Evolutionary conservation across 2,329 filamentous ascomycete genomes (phyloP).

Genomic region (Aspergillus fumigatiaffinis): DNA sequence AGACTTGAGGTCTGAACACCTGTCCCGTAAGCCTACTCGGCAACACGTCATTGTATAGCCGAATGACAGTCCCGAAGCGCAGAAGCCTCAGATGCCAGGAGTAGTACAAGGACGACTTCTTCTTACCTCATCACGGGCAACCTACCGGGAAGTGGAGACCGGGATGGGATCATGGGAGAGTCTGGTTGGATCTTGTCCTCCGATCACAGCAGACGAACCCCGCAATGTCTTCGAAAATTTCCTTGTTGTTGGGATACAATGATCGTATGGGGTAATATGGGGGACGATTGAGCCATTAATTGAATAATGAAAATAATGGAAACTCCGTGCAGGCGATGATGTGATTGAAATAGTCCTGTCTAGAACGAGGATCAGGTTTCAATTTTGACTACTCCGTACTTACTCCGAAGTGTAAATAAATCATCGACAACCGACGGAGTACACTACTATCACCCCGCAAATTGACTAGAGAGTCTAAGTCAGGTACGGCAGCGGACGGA

Average conservation of each 20-base stretch:
- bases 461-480: conserved; percentile 13
- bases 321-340: conserved; percentile 25
- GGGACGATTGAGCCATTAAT: background rate
- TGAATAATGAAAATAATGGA: conserved; percentile 24
- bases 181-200: background rate
- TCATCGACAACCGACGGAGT: conserved; percentile 26
- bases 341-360: conserved; percentile 12
- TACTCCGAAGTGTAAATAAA: conserved; percentile 41
- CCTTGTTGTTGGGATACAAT: background rate
- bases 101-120: background rate
- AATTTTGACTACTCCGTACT: background rate
- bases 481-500: conserved; percentile 20
- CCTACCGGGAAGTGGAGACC: background rate
- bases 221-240: background rate
- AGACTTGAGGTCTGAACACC: background rate
- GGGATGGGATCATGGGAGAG: background rate
- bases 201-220: background rate
- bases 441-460: conserved; percentile 11
- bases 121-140: background rate
- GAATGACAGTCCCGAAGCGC: background rate
- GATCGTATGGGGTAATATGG: background rate
- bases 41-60: background rate
- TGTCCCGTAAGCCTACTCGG: background rate
- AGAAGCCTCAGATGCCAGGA: background rate
- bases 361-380: background rate